Base-by-base conservation (phyloP, 306 rosid genomes). In the Leucaena leucocephala region DNA sequence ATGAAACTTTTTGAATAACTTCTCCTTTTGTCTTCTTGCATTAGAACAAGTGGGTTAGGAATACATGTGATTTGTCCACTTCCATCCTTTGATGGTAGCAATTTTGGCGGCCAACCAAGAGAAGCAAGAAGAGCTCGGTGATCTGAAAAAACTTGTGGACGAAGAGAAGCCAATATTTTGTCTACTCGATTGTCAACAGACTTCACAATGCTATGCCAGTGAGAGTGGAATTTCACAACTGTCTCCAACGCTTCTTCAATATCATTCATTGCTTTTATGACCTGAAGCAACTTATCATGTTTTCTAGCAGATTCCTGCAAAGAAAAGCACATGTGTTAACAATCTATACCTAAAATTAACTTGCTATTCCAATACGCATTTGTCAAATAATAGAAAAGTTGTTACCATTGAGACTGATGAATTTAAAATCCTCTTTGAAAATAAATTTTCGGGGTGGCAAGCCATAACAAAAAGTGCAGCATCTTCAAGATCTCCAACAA, bases 41-140 rank as follows among this genome's bases (percentile, higher is more conserved):
- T 87, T n/a, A 87, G 74, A 78, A 87, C 82, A 63, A 92, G 78
- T 27, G 97, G 94, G 80, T 92, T 88, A 43, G 87, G 90, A 71
- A 88, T 49, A 50, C 76, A 82, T 40, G 79, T 7, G 34, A 84
- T 72, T 75, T 70, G 80, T 39, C 79, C 85, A 12, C 74, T 82
- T 72, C 81, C 87, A 52, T 19, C 67, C 34, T 84, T 79, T 2
- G 89, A 80, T 0, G 78, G 58, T 7, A 87, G 75, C 58, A 91
- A 84, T 81, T 90, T 92, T n/a, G 97, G 97, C 6, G 97, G 97
- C 97, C 97, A 92, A 68, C 97, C 97, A 70, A 92, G 85, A 82
- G 92, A 88, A 78, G 48, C 59, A 1, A 92, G 94, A 85, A 92
- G 84, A 46, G 94, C 89, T 27, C 97, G 89, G 49, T 92, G 97